Evolutionary conservation across 2,329 filamentous ascomycete genomes (phyloP), one percentile per base, ranked within the genome.

Genomic region (Nemania bipapillata): DNA sequence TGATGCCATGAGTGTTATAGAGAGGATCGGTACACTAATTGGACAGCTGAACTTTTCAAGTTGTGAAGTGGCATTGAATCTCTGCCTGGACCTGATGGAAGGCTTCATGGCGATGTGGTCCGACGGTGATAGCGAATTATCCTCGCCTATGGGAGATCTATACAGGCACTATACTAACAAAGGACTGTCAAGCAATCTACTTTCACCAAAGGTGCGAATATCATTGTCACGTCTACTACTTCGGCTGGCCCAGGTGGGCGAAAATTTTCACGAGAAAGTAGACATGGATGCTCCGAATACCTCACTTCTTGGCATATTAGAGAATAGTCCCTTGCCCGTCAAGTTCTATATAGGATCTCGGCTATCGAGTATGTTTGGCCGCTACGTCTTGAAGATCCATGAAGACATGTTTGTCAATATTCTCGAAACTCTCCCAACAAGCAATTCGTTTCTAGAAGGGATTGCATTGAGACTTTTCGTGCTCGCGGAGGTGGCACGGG

Each of bases 321-420:
- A 86, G 49, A 83, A 86, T 15, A 89, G 91, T 0, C 84, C 87
- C 61, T 87, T 95, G 74, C 79, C 84, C 11, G 90, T 96, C 54
- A 96, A 96, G 75, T 94, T 92, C 75, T 87, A 87, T 67, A 87
- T 97, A 61, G 90, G 91, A 0, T 83, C 88, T 63, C 85, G 86
- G 2, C 83, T 98, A 20, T 88, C 93, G 0, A 83, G 84, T 5
- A 85, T 99, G 28, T 99, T 99, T 78, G 87, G 89, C 12, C 86
- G 92, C 1, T 98, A 92, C 75, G 86, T 94, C n/a, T 85, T 97
- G 1, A 91, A 91, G 73, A 85, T 91, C 53, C 96, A 99, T 74
- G 92, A 96, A 65, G 87, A 89, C 5, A 88, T 98, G 15, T 93
- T 97, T 71, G 86, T 93, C 40, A 93, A 98, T 76, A 86, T 99